A percentile compares a stretch with the other conserved stretches of the same genome.
Conservation (phyloP, 441 rosid species). For the Gossypium davidsonii region DNA sequence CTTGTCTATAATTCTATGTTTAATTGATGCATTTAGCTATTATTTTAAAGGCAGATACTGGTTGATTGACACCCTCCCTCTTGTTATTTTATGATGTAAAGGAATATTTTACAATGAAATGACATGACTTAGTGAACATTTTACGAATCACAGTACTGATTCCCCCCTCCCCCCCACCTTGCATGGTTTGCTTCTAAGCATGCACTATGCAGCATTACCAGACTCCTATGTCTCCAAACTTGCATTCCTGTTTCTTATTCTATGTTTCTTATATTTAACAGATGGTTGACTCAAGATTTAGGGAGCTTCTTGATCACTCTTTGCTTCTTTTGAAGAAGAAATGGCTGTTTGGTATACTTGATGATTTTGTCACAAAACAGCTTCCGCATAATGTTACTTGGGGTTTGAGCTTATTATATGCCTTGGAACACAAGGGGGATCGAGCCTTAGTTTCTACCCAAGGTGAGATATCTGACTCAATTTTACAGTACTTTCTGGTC, state of each 20-base stretch:
- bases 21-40: not conserved
- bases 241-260: not conserved
- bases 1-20: not conserved
- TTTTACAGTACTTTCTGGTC: slow-evolving; percentile 9
- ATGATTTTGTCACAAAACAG: slow-evolving; percentile 98
- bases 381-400: slow-evolving; percentile 98
- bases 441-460: slow-evolving; percentile 78
- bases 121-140: not conserved
- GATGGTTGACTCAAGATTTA: slow-evolving; percentile 93
- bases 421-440: slow-evolving; percentile 91
- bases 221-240: slow-evolving; percentile 1
- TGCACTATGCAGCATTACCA: slow-evolving; percentile 1
- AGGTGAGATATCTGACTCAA: slow-evolving; percentile 41
- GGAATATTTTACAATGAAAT: not conserved
- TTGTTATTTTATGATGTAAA: not conserved
- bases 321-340: slow-evolving; percentile 73
- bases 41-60: not conserved
- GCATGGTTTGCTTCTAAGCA: not conserved
- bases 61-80: not conserved
- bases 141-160: not conserved
- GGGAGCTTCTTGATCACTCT: slow-evolving; percentile 83
- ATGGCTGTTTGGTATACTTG: slow-evolving; percentile 90
- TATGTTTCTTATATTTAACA: slow-evolving; percentile 27
- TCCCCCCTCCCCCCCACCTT: not conserved
- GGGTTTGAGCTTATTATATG: slow-evolving; percentile 97